Percentiles rank a stretch among this genome's conserved stretches.
phyloP scores from a whole-genome alignment of 78 protist species.

The Dictyostelium capitatum region DNA sequence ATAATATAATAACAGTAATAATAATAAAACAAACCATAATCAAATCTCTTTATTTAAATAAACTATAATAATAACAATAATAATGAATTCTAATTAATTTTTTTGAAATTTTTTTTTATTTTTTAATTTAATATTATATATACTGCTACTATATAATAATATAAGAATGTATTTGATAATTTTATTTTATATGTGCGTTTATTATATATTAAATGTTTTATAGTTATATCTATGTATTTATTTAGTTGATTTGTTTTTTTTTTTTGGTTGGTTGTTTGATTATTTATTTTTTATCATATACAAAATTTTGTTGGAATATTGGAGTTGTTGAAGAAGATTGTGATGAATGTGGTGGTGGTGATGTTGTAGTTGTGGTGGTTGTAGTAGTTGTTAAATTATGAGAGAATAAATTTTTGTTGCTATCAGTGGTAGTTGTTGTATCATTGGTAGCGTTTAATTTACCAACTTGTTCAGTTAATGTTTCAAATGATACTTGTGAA shows the following conservation, averaged over 20 bases:
- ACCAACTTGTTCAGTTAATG: conserved; percentile 11
- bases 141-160: too few relatives aligned
- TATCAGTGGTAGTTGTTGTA: background rate
- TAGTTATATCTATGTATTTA: too few relatives aligned
- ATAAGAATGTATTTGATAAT: too few relatives aligned
- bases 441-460: conserved; percentile 7
- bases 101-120: too few relatives aligned
- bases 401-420: background rate
- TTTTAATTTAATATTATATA: too few relatives aligned
- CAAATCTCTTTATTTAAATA: too few relatives aligned
- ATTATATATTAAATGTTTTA: too few relatives aligned
- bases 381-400: background rate
- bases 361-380: conserved; percentile 11
- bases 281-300: conserved; percentile 8
- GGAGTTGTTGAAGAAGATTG: conserved; percentile 17
- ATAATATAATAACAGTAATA: too few relatives aligned
- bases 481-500: conserved; percentile 38
- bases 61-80: too few relatives aligned
- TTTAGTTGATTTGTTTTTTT: background rate
- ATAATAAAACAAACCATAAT: too few relatives aligned
- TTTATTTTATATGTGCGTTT: too few relatives aligned
- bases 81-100: too few relatives aligned
- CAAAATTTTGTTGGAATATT: conserved; percentile 9
- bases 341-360: background rate
- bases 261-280: background rate